Evolutionary conservation across 148 eudicot species (phyloP).

Genomic region (Chenopodium berlandieri): DNA sequence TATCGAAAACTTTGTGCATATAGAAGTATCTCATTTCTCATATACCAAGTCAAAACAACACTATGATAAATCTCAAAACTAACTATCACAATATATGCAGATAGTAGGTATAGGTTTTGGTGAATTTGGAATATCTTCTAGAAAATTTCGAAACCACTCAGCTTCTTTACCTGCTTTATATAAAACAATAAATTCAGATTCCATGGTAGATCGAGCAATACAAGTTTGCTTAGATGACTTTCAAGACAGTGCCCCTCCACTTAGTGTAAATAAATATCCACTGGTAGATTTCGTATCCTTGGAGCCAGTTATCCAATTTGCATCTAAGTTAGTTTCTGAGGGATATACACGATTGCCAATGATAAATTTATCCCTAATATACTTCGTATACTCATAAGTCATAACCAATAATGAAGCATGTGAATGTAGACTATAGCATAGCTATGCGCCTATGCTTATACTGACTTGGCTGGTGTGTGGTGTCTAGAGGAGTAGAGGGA

Average conservation of each 20-base stretch:
- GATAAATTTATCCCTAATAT: not conserved
- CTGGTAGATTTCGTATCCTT: not conserved
- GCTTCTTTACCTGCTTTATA: not conserved
- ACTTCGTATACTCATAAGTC: not conserved
- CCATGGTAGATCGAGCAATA: not conserved
- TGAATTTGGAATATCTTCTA: too few species aligned
- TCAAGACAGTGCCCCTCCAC: not conserved
- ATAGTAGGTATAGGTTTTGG: too few species aligned
- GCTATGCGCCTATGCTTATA: not conserved
- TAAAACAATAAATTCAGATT: not conserved
- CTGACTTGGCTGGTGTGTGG: slow-evolving; percentile 39
- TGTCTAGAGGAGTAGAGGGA: slow-evolving; percentile 28
- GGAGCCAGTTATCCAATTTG: too few species aligned
- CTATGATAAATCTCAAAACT: too few species aligned
- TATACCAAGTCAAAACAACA: too few species aligned
- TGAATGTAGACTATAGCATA: not conserved
- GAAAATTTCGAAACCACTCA: not conserved
- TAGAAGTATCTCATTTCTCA: too few species aligned
- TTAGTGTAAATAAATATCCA: slow-evolving; percentile 13
- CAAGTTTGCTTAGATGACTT: not conserved
- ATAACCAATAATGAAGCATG: not conserved
- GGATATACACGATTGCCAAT: not conserved
- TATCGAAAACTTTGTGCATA: too few species aligned
- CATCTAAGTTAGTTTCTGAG: not conserved
- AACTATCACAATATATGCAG: too few species aligned